Conservation (phyloP, 2,329 filamentous ascomycete genomes). For the Monosporascus sp. region DNA sequence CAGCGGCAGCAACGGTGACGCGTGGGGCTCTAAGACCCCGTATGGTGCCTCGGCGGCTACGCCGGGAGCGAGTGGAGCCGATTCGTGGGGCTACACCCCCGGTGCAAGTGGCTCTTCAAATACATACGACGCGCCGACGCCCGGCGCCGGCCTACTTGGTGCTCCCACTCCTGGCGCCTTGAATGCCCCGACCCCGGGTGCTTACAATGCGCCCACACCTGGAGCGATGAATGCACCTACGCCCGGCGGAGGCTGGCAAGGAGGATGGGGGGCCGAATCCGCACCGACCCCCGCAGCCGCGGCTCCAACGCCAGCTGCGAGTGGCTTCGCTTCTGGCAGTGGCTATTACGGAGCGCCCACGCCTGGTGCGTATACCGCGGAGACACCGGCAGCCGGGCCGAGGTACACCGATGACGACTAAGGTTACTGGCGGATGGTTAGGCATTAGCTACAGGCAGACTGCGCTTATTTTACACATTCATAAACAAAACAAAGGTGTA, state of each 20-base stretch:
- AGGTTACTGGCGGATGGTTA: conserved; percentile 1
- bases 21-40: conserved; percentile 74
- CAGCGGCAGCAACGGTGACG: conserved; percentile 41
- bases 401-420: conserved; percentile 27
- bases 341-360: conserved; percentile 41
- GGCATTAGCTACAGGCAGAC: background rate
- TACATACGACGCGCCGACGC: conserved; percentile 66
- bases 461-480: too few species aligned
- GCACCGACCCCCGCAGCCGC: conserved; percentile 61
- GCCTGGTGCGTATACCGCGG: conserved; percentile 25
- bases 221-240: conserved; percentile 61
- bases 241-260: conserved; percentile 58
- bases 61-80: conserved; percentile 50
- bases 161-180: conserved; percentile 58
- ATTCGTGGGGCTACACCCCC: conserved; percentile 56
- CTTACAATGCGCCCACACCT: conserved; percentile 59
- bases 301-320: conserved; percentile 65
- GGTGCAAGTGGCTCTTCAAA: conserved; percentile 39
- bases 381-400: conserved; percentile 25
- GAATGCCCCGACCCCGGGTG: conserved; percentile 68
- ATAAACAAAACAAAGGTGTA: background rate
- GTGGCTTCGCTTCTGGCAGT: conserved; percentile 40
- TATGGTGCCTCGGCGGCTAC: conserved; percentile 58
- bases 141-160: conserved; percentile 48
- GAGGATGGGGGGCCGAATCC: conserved; percentile 54